Evolutionary conservation across 1,284 basidiomycete genomes (phyloP).

Genomic region (Chalciporus sp.): DNA sequence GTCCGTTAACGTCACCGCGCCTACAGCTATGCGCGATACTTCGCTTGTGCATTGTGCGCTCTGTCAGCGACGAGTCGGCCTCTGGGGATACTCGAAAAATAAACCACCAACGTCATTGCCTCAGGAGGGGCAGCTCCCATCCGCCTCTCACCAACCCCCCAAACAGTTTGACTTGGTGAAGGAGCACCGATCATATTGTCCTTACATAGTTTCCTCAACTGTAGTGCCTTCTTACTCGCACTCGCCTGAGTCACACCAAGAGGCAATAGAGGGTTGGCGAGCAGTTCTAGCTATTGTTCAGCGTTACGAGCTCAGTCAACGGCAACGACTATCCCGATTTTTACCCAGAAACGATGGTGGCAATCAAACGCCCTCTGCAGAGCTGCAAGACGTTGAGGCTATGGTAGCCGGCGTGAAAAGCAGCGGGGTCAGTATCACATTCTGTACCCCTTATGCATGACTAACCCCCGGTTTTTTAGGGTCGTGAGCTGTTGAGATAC

Average conservation of each 20-base stretch:
- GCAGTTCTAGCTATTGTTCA: conserved; percentile 67
- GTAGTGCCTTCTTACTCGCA: conserved; percentile 59
- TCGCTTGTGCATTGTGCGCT: conserved; percentile 64
- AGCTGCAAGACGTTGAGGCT: conserved; percentile 58
- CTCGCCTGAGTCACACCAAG: conserved; percentile 25
- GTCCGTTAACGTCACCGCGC: background rate
- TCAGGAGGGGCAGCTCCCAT: conserved; percentile 12
- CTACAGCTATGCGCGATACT: conserved; percentile 38
- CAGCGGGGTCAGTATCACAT: conserved; percentile 56
- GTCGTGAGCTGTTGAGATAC: conserved; percentile 71
- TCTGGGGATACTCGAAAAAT: conserved; percentile 66
- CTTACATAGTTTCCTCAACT: conserved; percentile 74
- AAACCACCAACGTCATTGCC: conserved; percentile 9
- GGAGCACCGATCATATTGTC: conserved; percentile 81
- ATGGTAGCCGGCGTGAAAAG: conserved; percentile 76
- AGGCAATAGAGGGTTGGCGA: conserved; percentile 73
- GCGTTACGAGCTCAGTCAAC: conserved; percentile 62
- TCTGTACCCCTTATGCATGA: background rate
- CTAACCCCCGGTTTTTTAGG: conserved; percentile 36
- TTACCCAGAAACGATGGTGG: conserved; percentile 11
- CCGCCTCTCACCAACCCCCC: conserved; percentile 37
- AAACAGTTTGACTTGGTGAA: conserved; percentile 71
- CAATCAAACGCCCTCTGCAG: conserved; percentile 19
- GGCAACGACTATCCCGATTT: conserved; percentile 48
- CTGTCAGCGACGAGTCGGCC: conserved; percentile 73